These are phyloP conservation scores for Colletotrichum orchidophilum DNA, from an alignment of 2,329 filamentous ascomycete genomes.

Conservation along the genomic window DNA sequence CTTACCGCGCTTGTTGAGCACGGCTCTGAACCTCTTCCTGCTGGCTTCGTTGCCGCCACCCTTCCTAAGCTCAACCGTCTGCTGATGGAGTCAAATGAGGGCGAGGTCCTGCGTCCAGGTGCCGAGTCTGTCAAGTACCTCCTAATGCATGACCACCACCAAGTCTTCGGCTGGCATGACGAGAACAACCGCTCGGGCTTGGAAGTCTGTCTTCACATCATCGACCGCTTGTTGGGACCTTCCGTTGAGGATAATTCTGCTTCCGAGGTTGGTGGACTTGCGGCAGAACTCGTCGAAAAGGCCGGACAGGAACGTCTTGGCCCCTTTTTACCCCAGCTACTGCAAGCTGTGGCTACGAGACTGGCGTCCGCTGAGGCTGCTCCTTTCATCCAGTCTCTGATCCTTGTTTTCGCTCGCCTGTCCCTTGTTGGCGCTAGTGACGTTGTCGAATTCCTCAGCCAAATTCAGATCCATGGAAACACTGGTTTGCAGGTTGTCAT, in stretches of 20 bases:
- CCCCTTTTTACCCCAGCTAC: slow-evolving; percentile 86
- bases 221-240: slow-evolving; percentile 87
- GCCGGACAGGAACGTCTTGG: slow-evolving; percentile 91
- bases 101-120: slow-evolving; percentile 86
- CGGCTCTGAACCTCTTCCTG: slow-evolving; percentile 84
- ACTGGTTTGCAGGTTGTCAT: slow-evolving; percentile 91
- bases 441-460: slow-evolving; percentile 89
- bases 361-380: slow-evolving; percentile 85
- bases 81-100: slow-evolving; percentile 84
- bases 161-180: slow-evolving; percentile 89
- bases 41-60: slow-evolving; percentile 83
- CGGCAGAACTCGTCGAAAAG: slow-evolving; percentile 94
- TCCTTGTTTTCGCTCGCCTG: slow-evolving; percentile 92
- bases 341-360: slow-evolving; percentile 87
- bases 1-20: slow-evolving; percentile 83
- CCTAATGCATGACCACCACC: slow-evolving; percentile 87
- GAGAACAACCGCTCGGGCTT: slow-evolving; percentile 82
- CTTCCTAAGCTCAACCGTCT: slow-evolving; percentile 89
- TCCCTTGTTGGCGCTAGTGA: slow-evolving; percentile 87
- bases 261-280: slow-evolving; percentile 94
- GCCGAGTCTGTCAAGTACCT: slow-evolving; percentile 90
- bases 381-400: slow-evolving; percentile 93
- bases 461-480: slow-evolving; percentile 80
- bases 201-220: slow-evolving; percentile 89
- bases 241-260: slow-evolving; percentile 91